Evolutionary conservation across 2,329 filamentous ascomycete genomes (phyloP).

Genomic region (Fusarium sp.): DNA sequence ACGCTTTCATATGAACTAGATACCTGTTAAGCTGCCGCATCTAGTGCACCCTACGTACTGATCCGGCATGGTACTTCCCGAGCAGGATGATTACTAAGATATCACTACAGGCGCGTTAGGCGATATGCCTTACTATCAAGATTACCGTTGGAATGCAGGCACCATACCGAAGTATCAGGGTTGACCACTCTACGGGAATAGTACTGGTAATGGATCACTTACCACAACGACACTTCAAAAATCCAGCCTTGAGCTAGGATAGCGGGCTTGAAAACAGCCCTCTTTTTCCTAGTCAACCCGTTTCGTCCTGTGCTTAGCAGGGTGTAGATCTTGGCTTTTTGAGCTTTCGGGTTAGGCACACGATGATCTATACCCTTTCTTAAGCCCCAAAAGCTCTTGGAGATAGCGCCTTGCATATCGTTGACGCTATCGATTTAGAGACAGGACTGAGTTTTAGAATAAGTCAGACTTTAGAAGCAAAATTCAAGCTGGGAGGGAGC

Average conservation of each 20-base stretch:
- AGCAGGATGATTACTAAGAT: background rate
- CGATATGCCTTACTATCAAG: background rate
- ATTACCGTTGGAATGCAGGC: background rate
- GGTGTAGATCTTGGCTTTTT: fast-evolving
- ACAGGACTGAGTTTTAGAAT: no score
- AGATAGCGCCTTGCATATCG: no score
- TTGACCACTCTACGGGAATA: background rate
- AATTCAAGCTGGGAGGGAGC: no score
- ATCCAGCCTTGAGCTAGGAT: background rate
- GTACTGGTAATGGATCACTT: background rate
- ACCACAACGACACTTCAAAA: background rate
- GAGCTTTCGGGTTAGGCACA: background rate
- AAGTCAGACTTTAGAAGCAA: no score
- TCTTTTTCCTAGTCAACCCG: background rate
- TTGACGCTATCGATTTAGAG: background rate
- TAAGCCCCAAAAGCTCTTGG: background rate
- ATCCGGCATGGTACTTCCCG: no score
- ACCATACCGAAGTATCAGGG: background rate
- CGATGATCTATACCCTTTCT: background rate
- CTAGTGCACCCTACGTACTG: background rate
- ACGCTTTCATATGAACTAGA: background rate
- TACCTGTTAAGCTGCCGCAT: no score
- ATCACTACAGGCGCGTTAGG: background rate
- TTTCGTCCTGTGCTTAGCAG: background rate
- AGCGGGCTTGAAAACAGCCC: background rate